A percentile compares a stretch with the other conserved stretches of the same genome.
phyloP scores from a whole-genome alignment of 257 asterid species.

The Solanum sitiens region DNA sequence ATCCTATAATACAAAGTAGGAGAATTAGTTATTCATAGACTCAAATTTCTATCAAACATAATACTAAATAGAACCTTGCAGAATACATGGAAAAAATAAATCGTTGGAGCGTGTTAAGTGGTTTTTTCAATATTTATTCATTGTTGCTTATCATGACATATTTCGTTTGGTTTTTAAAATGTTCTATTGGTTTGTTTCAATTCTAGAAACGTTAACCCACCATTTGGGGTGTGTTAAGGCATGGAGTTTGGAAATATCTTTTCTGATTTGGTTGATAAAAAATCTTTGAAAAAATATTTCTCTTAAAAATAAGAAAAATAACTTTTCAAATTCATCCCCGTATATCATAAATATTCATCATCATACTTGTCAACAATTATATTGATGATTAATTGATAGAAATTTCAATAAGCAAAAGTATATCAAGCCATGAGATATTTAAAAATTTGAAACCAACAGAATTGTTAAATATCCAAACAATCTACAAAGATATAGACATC shows the following conservation, averaged over 20 bases:
- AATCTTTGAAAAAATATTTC: too few relatives aligned
- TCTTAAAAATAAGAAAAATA: not conserved
- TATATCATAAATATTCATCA: not conserved
- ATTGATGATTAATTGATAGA: not conserved
- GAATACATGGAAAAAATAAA: too few relatives aligned
- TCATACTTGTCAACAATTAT: not conserved
- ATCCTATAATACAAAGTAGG: too few relatives aligned
- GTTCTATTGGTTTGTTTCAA: not conserved
- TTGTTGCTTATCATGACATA: not conserved
- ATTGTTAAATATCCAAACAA: too few relatives aligned
- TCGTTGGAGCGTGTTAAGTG: too few relatives aligned
- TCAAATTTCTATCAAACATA: too few relatives aligned
- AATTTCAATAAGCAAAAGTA: not conserved
- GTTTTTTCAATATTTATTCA: too few relatives aligned
- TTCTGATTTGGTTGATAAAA: not conserved
- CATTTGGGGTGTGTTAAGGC: not conserved
- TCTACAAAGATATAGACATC: not conserved
- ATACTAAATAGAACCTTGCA: too few relatives aligned
- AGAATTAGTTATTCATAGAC: too few relatives aligned
- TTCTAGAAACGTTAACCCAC: not conserved
- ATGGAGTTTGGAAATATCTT: not conserved
- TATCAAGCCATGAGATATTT: not conserved
- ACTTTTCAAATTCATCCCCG: not conserved
- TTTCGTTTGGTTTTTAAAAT: not conserved
- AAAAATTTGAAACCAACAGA: not conserved